phyloP scores from a whole-genome alignment of 192 early-diverging fungal genomes.

The Coemansia asiatica region DNA sequence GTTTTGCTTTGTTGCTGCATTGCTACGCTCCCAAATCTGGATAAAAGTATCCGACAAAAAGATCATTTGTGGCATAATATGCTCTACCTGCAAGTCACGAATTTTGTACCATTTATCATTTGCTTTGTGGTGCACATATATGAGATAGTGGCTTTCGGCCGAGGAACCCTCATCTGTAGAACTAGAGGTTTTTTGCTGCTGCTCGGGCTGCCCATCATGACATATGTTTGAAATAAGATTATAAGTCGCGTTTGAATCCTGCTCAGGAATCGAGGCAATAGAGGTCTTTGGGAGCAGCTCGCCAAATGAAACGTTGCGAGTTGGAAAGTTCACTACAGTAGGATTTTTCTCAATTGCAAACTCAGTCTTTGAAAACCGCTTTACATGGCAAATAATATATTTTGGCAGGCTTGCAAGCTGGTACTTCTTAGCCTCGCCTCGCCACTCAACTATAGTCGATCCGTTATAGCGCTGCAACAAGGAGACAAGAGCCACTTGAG shows the following conservation, averaged over 20 bases:
- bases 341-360: conserved; percentile 89
- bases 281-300: conserved; percentile 60
- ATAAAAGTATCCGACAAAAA: conserved; percentile 90
- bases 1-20: not conserved
- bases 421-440: conserved; percentile 68
- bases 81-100: conserved; percentile 91
- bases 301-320: conserved; percentile 81
- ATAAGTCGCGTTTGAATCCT: conserved; percentile 52
- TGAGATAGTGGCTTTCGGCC: conserved; percentile 74
- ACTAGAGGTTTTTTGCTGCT: not conserved
- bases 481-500: conserved; percentile 81
- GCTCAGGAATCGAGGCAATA: conserved; percentile 41
- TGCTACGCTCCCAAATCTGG: conserved; percentile 61
- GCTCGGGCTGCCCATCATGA: conserved; percentile 74
- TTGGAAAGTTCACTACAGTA: conserved; percentile 94
- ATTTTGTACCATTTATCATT: conserved; percentile 93
- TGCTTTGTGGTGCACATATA: conserved; percentile 73
- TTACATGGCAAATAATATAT: conserved; percentile 89
- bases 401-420: conserved; percentile 73
- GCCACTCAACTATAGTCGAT: conserved; percentile 48
- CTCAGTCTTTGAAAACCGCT: conserved; percentile 84
- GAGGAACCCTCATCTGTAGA: conserved; percentile 34
- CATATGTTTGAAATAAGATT: conserved; percentile 89
- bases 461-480: conserved; percentile 88
- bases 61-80: conserved; percentile 92